A percentile compares a stretch with the other conserved stretches of the same genome.
phyloP scores from a whole-genome alignment of 495 filamentous ascomycete genomes.

The Lophiostoma macrostomum region DNA sequence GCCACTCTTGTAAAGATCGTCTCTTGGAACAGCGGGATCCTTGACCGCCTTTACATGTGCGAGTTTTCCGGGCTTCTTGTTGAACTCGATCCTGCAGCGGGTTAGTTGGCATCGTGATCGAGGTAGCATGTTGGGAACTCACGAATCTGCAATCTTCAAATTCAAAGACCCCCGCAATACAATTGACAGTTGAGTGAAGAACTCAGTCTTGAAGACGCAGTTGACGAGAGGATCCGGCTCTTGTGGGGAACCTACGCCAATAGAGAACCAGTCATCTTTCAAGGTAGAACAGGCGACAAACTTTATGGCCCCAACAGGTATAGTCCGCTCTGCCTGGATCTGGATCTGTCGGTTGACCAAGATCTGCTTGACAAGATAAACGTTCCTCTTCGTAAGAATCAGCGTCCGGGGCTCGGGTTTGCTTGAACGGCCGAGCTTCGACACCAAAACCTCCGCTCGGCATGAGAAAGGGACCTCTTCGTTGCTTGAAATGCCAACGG shows the following conservation, averaged over 20 bases:
- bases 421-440: constrained; percentile 93
- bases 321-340: constrained; percentile 75
- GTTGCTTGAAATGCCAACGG: constrained; percentile 60
- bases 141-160: constrained; percentile 73
- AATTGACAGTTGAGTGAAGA: constrained; percentile 83
- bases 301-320: constrained; percentile 83
- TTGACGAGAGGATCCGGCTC: constrained; percentile 88
- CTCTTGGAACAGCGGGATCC: constrained; percentile 65
- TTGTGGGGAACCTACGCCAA: constrained; percentile 81
- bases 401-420: constrained; percentile 84
- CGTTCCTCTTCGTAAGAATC: constrained; percentile 77
- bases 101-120: constrained; percentile 32
- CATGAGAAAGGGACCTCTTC: constrained; percentile 86
- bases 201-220: constrained; percentile 95
- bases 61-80: constrained; percentile 96
- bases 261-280: constrained; percentile 94
- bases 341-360: constrained; percentile 76
- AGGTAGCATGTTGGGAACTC: constrained; percentile 38
- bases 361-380: constrained; percentile 82
- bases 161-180: constrained; percentile 74
- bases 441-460: constrained; percentile 79
- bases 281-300: constrained; percentile 72
- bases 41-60: constrained; percentile 83
- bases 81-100: constrained; percentile 73
- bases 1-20: constrained; percentile 90